Evolutionary conservation across 2,329 filamentous ascomycete genomes (phyloP).

Genomic region (Aspergillus sclerotialis): DNA sequence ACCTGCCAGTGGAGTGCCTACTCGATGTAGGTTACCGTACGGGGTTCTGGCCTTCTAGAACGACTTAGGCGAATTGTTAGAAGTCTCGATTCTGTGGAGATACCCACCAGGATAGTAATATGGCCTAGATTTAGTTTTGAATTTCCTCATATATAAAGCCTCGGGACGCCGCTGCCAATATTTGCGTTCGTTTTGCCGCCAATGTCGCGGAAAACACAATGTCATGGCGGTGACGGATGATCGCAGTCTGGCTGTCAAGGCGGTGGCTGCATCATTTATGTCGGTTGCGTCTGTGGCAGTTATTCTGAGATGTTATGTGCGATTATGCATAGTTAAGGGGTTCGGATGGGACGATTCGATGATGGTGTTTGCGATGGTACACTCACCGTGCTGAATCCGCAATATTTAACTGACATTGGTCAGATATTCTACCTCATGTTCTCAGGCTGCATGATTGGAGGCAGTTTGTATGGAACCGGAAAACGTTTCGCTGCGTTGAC

Average conservation of each 20-base stretch:
- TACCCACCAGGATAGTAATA: too few relatives aligned
- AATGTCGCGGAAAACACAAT: neutral
- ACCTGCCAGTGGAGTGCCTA: too few relatives aligned
- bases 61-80: too few relatives aligned
- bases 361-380: slow-evolving; percentile 24
- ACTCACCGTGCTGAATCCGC: neutral
- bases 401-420: slow-evolving; percentile 1
- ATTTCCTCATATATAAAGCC: too few relatives aligned
- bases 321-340: slow-evolving; percentile 20
- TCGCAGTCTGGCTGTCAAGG: slow-evolving; percentile 16
- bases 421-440: slow-evolving; percentile 23
- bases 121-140: too few relatives aligned
- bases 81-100: too few relatives aligned
- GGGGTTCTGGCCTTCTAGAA: too few relatives aligned
- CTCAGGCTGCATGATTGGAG: slow-evolving; percentile 23
- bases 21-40: too few relatives aligned
- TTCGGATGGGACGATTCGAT: slow-evolving; percentile 27
- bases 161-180: too few relatives aligned
- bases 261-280: slow-evolving; percentile 21
- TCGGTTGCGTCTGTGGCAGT: slow-evolving; percentile 20
- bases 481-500: slow-evolving; percentile 11
- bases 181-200: too few relatives aligned
- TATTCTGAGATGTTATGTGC: slow-evolving; percentile 25
- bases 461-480: slow-evolving; percentile 23
- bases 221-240: slow-evolving; percentile 13